Percentiles rank a stretch among this genome's conserved stretches.
Conservation (phyloP, 106 monocot species). For the Dactylorhiza incarnata region DNA sequence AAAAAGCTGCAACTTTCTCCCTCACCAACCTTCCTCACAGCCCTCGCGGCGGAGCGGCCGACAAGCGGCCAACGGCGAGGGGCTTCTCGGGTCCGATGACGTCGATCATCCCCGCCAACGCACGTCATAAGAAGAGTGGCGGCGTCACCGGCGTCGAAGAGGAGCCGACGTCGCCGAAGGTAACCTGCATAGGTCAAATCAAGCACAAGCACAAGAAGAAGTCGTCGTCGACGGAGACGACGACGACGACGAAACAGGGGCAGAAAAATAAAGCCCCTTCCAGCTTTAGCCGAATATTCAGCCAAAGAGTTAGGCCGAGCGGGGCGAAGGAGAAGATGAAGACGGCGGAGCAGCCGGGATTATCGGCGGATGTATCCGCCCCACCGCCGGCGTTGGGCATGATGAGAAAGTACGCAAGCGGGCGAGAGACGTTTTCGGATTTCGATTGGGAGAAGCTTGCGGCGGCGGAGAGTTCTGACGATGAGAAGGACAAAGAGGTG, state of each 20-base stretch:
- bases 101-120: background rate
- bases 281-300: background rate
- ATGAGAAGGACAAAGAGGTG: constrained; percentile 14
- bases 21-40: constrained; percentile 7
- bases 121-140: background rate
- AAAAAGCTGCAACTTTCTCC: constrained; percentile 4
- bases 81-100: background rate
- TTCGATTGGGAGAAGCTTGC: constrained; percentile 49
- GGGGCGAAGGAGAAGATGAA: background rate
- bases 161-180: constrained; percentile 15
- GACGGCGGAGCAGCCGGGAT: background rate
- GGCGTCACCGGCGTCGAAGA: background rate
- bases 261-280: background rate
- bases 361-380: background rate
- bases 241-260: background rate
- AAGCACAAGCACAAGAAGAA: constrained; percentile 17
- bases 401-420: constrained; percentile 46
- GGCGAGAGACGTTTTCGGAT: constrained; percentile 27
- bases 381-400: constrained; percentile 36
- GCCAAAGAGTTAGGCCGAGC: background rate
- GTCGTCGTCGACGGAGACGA: background rate
- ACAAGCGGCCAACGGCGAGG: background rate
- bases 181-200: constrained; percentile 17
- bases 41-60: background rate
- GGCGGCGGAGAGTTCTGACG: background rate